phyloP scores from a whole-genome alignment of 2,329 filamentous ascomycete species.

The Aspergillus glaucus region DNA sequence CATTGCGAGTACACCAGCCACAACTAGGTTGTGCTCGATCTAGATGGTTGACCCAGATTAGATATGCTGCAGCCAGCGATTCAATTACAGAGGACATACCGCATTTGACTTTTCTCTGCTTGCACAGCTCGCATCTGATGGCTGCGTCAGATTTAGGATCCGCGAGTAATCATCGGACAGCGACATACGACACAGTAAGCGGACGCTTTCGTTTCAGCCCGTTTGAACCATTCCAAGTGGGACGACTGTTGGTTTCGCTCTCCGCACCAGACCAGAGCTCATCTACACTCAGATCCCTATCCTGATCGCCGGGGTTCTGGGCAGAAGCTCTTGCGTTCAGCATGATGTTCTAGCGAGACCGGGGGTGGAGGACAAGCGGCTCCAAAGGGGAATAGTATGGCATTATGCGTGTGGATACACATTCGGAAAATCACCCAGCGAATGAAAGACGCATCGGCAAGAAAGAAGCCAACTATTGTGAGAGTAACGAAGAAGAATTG shows the following conservation, averaged over 20 bases:
- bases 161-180: not conserved
- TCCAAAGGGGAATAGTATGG: not conserved
- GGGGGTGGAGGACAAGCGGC: slow-evolving; percentile 12
- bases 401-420: slow-evolving; percentile 1
- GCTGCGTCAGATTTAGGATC: slow-evolving; percentile 14
- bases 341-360: slow-evolving; percentile 30
- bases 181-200: slow-evolving; percentile 33
- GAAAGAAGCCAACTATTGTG: not conserved
- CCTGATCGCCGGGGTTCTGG: slow-evolving; percentile 16
- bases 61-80: slow-evolving; percentile 1
- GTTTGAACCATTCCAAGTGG: slow-evolving; percentile 20
- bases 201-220: slow-evolving; percentile 32
- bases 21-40: slow-evolving; percentile 56
- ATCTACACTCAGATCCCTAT: slow-evolving; percentile 26
- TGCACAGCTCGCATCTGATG: slow-evolving; percentile 38
- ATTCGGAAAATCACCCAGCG: not conserved
- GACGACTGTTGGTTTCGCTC: slow-evolving; percentile 26
- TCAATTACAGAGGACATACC: slow-evolving; percentile 24
- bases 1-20: slow-evolving; percentile 65
- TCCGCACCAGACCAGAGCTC: slow-evolving; percentile 31
- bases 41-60: slow-evolving; percentile 7
- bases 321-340: slow-evolving; percentile 23
- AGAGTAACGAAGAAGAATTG: not conserved
- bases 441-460: not conserved
- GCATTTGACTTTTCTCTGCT: slow-evolving; percentile 42